Evolutionary conservation across 1,284 basidiomycete genomes (phyloP), one percentile per base, ranked within the genome.

Genomic region (Polyporus tsugae): DNA sequence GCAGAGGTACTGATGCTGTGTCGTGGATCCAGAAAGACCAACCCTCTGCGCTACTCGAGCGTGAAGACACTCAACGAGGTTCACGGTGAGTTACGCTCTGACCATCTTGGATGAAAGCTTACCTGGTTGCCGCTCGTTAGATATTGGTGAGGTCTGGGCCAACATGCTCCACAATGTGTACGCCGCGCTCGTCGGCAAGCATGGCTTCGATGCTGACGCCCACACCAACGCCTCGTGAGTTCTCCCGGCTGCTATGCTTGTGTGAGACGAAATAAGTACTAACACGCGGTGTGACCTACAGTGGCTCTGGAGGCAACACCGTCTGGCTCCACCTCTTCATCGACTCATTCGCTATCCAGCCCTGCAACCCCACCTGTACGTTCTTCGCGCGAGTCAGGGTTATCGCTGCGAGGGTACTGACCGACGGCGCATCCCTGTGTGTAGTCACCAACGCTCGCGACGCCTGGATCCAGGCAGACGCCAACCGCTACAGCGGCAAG

Each of bases 151-250:
- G 69, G 82, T 86, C 57, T 86, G 85, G 86, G 86, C 86, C n/a
- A 87, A 87, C 78, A 81, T 82, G 2, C 81, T 87, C 19, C 85
- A 86, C 80, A 85, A 86, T 69, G 83, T 87, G 39, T 84, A 85
- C 67, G 84, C 85, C 9, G 79, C 55, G 1, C 84, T 87, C 38
- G 83, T 87, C 33, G 72, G 59, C 1, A 78, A 71, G 6, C 77
- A 82, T 65, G 85, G 85, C 29, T 87, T 80, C 76, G 82, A 82
- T 1, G 72, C 77, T 0, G 80, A 76, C 11, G 65, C 67, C 6
- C 65, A 65, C 49, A 86, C 84, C 6, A 78, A 86, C 60, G 64
- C 67, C 11, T 63, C 70, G 70, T 69, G 11, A 67, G 70, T 39
- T 5, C 19, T 22, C 13, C 9, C 19, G 7, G 13, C 10, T 13